These are phyloP conservation scores for Penicillium lividum DNA, from an alignment of 495 filamentous ascomycete species.

Conservation along the genomic window DNA sequence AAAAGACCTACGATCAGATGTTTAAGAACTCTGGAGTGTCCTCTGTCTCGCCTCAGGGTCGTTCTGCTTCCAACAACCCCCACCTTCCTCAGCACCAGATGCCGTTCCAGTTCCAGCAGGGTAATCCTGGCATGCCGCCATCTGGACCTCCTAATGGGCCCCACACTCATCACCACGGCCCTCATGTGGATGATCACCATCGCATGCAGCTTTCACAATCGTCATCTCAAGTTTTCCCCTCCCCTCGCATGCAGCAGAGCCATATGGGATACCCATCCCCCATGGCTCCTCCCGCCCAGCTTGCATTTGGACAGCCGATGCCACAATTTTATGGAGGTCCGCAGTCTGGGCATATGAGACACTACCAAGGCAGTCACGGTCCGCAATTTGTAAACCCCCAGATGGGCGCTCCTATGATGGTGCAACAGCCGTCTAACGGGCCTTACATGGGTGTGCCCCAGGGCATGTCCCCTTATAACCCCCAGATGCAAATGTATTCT, in stretches of 20 bases:
- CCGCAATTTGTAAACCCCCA: conserved; percentile 67
- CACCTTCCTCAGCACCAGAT: conserved; percentile 75
- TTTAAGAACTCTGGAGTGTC: conserved; percentile 65
- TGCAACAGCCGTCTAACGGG: conserved; percentile 67
- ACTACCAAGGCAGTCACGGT: conserved; percentile 57
- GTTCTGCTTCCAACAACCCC: conserved; percentile 54
- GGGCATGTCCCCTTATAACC: conserved; percentile 58
- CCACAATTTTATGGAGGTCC: conserved; percentile 64
- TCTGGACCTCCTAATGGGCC: conserved; percentile 63
- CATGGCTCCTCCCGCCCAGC: conserved; percentile 66
- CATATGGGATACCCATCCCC: conserved; percentile 70
- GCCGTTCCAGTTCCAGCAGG: conserved; percentile 63
- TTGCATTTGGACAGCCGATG: conserved; percentile 72
- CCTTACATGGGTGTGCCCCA: conserved; percentile 56
- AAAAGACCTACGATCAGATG: conserved; percentile 71
- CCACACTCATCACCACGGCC: conserved; percentile 68
- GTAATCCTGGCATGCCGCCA: conserved; percentile 37
- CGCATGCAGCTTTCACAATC: conserved; percentile 83
- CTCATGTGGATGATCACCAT: conserved; percentile 76
- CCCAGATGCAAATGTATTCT: conserved; percentile 76
- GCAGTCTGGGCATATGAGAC: conserved; percentile 27
- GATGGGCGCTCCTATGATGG: conserved; percentile 79
- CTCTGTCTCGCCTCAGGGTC: conserved; percentile 67
- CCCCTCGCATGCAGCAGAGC: conserved; percentile 70
- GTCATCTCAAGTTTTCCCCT: conserved; percentile 73